Evolutionary conservation across 306 rosid genomes (phyloP).

Genomic region (Phaseolus lunatus): DNA sequence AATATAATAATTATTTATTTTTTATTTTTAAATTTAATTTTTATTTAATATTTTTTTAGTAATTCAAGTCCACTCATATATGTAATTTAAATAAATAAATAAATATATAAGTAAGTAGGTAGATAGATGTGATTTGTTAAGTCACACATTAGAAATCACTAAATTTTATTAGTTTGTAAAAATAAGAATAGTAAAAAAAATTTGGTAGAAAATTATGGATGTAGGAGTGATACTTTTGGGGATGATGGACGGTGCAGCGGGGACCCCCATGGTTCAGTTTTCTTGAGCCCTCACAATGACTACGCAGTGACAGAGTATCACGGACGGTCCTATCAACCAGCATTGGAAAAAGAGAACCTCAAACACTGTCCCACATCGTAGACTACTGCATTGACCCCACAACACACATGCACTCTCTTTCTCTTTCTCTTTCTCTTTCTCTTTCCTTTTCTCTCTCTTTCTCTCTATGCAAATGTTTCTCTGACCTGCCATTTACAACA

Average conservation of each 20-base stretch:
- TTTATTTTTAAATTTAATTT: no score
- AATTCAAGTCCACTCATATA: no score
- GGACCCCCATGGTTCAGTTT: constrained; percentile 32
- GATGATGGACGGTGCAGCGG: constrained; percentile 48
- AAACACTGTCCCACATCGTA: constrained; percentile 7
- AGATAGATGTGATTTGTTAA: no score
- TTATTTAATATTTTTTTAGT: no score
- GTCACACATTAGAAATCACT: no score
- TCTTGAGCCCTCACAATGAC: constrained; percentile 40
- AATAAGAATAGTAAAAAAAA: no score
- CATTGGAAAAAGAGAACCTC: constrained; percentile 53
- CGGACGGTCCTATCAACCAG: constrained; percentile 73
- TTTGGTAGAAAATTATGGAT: no score
- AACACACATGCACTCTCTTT: constrained; percentile 12
- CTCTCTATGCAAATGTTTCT: neutral
- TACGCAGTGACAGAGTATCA: constrained; percentile 50
- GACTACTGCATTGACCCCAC: constrained; percentile 30
- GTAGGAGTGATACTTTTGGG: constrained; percentile 4
- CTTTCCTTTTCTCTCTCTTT: neutral
- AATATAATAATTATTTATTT: no score
- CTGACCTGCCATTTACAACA: constrained; percentile 31
- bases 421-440: neutral
- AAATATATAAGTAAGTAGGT: no score
- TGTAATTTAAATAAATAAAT: no score
- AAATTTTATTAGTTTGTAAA: no score